Conservation (phyloP, 768 basidiomycete species). For the Steccherinum ochraceum region DNA sequence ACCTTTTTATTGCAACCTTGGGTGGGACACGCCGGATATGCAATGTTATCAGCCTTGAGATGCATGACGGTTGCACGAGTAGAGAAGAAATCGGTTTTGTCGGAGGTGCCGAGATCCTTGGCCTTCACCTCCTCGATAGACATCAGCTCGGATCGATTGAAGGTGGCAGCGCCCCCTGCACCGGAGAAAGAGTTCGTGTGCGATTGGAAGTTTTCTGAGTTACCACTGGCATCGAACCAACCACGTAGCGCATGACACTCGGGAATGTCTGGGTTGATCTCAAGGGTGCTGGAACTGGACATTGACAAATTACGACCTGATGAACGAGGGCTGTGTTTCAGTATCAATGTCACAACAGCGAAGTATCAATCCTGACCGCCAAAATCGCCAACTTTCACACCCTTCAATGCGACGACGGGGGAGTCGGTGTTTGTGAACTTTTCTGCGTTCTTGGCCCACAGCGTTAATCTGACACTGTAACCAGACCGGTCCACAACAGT, state of each 20-base stretch:
- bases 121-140: constrained; percentile 69
- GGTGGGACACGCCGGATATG: constrained; percentile 85
- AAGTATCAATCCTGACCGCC: constrained; percentile 45
- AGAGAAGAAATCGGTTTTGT: constrained; percentile 77
- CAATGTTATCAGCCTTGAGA: constrained; percentile 74
- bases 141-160: constrained; percentile 70
- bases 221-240: constrained; percentile 82
- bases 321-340: constrained; percentile 3
- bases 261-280: constrained; percentile 86
- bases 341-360: not conserved
- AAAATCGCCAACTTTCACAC: constrained; percentile 90
- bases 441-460: constrained; percentile 97
- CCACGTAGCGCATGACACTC: constrained; percentile 83
- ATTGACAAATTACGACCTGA: constrained; percentile 80
- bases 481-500: constrained; percentile 80
- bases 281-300: constrained; percentile 74
- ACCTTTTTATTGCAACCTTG: constrained; percentile 90
- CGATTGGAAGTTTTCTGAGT: constrained; percentile 59
- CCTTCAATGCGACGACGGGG: constrained; percentile 89
- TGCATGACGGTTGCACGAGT: constrained; percentile 81
- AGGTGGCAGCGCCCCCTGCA: constrained; percentile 32
- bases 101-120: constrained; percentile 62
- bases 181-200: constrained; percentile 45
- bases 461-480: constrained; percentile 74
- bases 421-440: constrained; percentile 51